phyloP scores from a whole-genome alignment of 163 green algal species.

The Coccomyxa subellipsoidea region DNA sequence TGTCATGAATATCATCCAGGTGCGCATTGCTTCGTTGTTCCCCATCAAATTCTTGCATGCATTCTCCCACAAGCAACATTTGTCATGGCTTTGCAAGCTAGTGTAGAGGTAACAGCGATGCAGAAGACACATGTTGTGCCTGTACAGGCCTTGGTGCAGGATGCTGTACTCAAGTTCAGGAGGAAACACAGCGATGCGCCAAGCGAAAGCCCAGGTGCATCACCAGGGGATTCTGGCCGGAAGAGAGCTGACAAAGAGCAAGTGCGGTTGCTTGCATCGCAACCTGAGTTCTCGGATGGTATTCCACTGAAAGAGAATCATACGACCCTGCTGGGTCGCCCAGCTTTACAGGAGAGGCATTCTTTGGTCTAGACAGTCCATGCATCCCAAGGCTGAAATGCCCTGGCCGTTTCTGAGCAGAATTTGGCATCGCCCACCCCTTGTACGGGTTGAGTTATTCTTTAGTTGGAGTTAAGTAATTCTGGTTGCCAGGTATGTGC shows the following conservation, averaged over 20 bases:
- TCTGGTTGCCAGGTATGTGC: too few species aligned
- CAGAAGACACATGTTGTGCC: too few species aligned
- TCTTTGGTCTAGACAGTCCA: not conserved
- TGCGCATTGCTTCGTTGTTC: too few species aligned
- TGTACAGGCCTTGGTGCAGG: slow-evolving; percentile 31
- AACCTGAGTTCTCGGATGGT: not conserved
- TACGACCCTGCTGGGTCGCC: not conserved
- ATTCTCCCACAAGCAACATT: too few species aligned
- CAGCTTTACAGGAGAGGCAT: not conserved
- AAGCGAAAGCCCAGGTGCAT: not conserved
- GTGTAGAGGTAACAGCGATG: slow-evolving; percentile 7
- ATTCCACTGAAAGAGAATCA: not conserved
- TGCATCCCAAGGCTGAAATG: too few species aligned
- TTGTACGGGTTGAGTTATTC: too few species aligned
- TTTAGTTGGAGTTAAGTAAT: too few species aligned
- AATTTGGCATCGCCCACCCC: too few species aligned
- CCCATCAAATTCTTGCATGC: too few species aligned
- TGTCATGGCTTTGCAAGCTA: not conserved
- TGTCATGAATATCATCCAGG: slow-evolving; percentile 59
- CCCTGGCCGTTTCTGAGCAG: too few species aligned
- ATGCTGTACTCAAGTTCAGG: slow-evolving; percentile 33
- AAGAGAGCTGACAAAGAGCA: not conserved
- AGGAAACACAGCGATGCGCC: not conserved
- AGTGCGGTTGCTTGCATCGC: not conserved
- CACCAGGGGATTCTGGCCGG: not conserved